phyloP scores from a whole-genome alignment of 2,329 filamentous ascomycete species.

The Talaromyces marneffei region DNA sequence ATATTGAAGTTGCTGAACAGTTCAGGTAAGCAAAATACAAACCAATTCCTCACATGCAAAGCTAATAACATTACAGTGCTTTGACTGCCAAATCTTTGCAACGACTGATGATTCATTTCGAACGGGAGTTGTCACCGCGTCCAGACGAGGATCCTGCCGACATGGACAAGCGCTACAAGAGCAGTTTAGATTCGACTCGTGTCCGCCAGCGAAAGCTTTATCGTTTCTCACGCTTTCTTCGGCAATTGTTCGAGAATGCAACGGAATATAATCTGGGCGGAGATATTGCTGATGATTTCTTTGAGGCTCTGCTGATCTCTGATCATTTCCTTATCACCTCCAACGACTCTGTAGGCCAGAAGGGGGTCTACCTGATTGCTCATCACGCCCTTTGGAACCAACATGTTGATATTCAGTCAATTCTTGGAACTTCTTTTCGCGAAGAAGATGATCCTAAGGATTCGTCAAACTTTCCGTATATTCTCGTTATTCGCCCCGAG shows the following conservation, averaged over 20 bases:
- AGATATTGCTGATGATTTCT: slow-evolving; percentile 67
- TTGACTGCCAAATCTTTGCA: slow-evolving; percentile 89
- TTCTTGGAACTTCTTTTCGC: slow-evolving; percentile 74
- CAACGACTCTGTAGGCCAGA: slow-evolving; percentile 58
- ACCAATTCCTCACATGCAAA: neutral
- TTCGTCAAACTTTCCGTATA: slow-evolving; percentile 66
- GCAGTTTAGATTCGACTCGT: slow-evolving; percentile 88
- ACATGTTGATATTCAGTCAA: slow-evolving; percentile 73
- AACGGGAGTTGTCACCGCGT: slow-evolving; percentile 78
- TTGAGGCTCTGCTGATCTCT: slow-evolving; percentile 71
- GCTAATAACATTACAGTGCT: slow-evolving; percentile 44
- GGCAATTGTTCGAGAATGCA: slow-evolving; percentile 91
- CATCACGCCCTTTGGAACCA: slow-evolving; percentile 71
- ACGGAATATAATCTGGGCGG: slow-evolving; percentile 83
- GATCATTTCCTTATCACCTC: slow-evolving; percentile 84
- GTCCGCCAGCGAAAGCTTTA: slow-evolving; percentile 95
- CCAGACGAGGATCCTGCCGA: slow-evolving; percentile 77
- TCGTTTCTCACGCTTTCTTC: slow-evolving; percentile 84
- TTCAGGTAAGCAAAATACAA: slow-evolving; percentile 57
- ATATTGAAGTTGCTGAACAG: slow-evolving; percentile 95
- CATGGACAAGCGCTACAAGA: slow-evolving; percentile 96
- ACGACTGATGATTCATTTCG: slow-evolving; percentile 83
- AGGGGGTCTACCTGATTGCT: slow-evolving; percentile 76
- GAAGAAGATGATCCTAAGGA: slow-evolving; percentile 66
- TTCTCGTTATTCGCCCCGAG: slow-evolving; percentile 79